These are phyloP conservation scores for Curvularia sp. DNA, from an alignment of 2,329 filamentous ascomycete genomes.

Conservation along the genomic window DNA sequence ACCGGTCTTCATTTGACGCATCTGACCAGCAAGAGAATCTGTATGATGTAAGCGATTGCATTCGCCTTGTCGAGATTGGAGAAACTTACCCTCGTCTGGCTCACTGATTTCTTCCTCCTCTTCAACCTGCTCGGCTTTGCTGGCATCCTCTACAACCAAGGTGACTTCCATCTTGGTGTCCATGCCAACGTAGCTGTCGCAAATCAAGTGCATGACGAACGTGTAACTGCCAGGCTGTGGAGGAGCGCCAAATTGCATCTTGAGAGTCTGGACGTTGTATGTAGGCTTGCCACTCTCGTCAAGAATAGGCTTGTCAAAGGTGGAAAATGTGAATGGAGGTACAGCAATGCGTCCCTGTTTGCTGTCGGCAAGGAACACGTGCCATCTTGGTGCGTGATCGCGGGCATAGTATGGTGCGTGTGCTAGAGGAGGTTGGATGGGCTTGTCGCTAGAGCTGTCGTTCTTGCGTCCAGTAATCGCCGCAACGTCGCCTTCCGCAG, in stretches of 20 bases:
- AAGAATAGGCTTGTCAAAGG: slow-evolving; percentile 89
- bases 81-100: slow-evolving; percentile 87
- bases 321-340: slow-evolving; percentile 91
- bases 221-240: slow-evolving; percentile 91
- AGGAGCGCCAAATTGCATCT: slow-evolving; percentile 95
- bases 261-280: slow-evolving; percentile 93
- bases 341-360: slow-evolving; percentile 97
- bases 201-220: slow-evolving; percentile 92
- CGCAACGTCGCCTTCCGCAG: slow-evolving; percentile 89
- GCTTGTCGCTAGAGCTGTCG: slow-evolving; percentile 69
- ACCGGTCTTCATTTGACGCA: slow-evolving; percentile 83
- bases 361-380: slow-evolving; percentile 91
- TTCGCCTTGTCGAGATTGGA: slow-evolving; percentile 3
- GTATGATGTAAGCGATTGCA: slow-evolving; percentile 34
- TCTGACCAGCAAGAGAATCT: slow-evolving; percentile 91
- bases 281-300: slow-evolving; percentile 83
- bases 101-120: slow-evolving; percentile 96
- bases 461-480: slow-evolving; percentile 77
- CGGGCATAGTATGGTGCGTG: slow-evolving; percentile 90
- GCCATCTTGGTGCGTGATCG: slow-evolving; percentile 89
- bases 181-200: slow-evolving; percentile 93
- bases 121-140: slow-evolving; percentile 79
- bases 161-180: slow-evolving; percentile 92
- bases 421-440: slow-evolving; percentile 80
- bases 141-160: slow-evolving; percentile 85